Base-by-base conservation (phyloP, 2,329 filamentous ascomycete genomes). In the Aplosporella prunicola region DNA sequence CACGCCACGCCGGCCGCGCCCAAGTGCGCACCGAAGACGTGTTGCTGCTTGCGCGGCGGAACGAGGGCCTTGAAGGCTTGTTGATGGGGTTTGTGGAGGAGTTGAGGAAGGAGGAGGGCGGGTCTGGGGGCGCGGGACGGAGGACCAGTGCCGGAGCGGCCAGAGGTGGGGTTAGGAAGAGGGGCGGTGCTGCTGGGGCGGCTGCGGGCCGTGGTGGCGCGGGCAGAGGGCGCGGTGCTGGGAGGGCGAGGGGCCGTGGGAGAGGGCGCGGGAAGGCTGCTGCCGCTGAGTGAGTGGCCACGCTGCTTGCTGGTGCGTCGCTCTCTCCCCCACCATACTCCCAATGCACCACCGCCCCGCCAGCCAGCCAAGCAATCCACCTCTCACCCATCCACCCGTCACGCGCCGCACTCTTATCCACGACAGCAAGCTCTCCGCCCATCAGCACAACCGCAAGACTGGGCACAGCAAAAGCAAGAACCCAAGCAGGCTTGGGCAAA, bases 21-120 rank as follows among this genome's bases (percentile, higher is more conserved):
- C 88, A 80, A 0, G 74, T 98, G 47, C 85, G 79, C 24, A 82
- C 81, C 0, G 82, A 88, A 35, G 91, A 98, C 55, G 88, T 96
- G 9, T 66, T 96, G 51, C 72, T 98, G 6, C 74, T 98, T 20
- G 80, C 85, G 17, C 71, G 91, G 43, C 78, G 89, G 42, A 98
- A 96, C 50, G 82, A 88, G 40, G 86, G 87, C 13, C 62, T 98
- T 14, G 78, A 88, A 48, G 71, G 71, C 11, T 77, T 96, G 22
- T 71, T 98, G 53, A 73, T 74, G 56, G 69, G 74, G 34, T 78
- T 78, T 49, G 66, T 87, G 18, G 79, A 87, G 39, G 63, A 48
- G 5, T 50, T 61, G 38, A 51, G 47, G 26, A 51, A 51, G 11
- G 49, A 47, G 0, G 52, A 56, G 20, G 15, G 26, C 9, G 20